A percentile compares a stretch with the other conserved stretches of the same genome.
Conservation (phyloP, 2,329 filamentous ascomycete species). For the Aspergillus sp. region DNA sequence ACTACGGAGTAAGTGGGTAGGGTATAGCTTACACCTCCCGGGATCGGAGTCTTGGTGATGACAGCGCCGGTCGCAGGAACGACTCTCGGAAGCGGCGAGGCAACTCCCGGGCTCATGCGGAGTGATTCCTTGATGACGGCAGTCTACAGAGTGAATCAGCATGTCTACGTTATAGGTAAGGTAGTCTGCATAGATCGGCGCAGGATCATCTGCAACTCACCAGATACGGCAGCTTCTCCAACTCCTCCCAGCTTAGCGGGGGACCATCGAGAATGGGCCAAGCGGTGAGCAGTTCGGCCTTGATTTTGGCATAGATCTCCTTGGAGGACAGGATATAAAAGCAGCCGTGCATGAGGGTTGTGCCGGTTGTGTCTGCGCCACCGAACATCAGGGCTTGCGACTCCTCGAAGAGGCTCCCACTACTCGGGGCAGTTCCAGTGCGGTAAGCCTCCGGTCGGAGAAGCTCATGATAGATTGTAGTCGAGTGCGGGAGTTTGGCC, state of each 20-base stretch:
- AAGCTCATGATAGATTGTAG: slow-evolving; percentile 7
- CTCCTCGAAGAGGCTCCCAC: slow-evolving; percentile 5
- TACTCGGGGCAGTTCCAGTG: not conserved
- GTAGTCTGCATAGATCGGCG: not conserved
- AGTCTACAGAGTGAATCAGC: not conserved
- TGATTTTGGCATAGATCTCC: not conserved
- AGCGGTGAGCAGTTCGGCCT: not conserved
- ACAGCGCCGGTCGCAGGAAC: slow-evolving; percentile 1
- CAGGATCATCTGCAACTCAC: not conserved
- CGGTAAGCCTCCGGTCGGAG: slow-evolving; percentile 5
- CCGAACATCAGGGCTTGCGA: slow-evolving; percentile 7
- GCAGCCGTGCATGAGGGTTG: slow-evolving; percentile 1
- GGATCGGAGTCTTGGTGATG: not conserved
- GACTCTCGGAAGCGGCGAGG: not conserved
- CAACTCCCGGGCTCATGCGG: slow-evolving; percentile 7
- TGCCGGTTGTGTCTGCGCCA: slow-evolving; percentile 3
- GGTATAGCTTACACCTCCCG: slow-evolving; percentile 1
- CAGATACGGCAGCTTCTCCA: slow-evolving; percentile 8
- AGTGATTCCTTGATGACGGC: slow-evolving; percentile 7
- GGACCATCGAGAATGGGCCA: not conserved
- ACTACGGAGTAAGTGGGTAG: not conserved
- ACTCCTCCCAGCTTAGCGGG: not conserved
- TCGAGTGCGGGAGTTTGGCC: slow-evolving; percentile 1
- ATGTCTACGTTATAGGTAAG: not conserved
- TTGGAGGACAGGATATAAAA: not conserved